Conservation (phyloP, 345 rosid genomes). For the Eutrema heterophyllum region DNA sequence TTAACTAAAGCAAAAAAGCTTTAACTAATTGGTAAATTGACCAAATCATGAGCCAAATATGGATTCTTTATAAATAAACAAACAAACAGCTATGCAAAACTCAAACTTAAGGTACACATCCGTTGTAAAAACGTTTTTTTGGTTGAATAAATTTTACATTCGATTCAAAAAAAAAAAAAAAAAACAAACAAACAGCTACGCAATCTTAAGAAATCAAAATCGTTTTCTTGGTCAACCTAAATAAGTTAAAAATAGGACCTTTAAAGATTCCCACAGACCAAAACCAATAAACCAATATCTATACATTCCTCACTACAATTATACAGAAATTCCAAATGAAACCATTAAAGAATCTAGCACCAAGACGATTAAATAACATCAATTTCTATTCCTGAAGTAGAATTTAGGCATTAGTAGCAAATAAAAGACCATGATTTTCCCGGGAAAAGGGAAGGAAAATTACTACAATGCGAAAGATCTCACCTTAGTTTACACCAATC, state of each 20-base stretch:
- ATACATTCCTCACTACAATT: background rate
- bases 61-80: background rate
- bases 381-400: background rate
- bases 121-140: too few species aligned
- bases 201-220: background rate
- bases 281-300: constrained; percentile 15
- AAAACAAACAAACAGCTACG: background rate
- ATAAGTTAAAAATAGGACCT: background rate
- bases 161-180: too few species aligned
- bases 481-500: constrained; percentile 19
- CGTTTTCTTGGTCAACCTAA: background rate
- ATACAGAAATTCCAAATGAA: background rate
- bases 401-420: too few species aligned
- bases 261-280: constrained; percentile 4
- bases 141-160: too few species aligned
- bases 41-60: constrained; percentile 11
- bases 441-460: background rate
- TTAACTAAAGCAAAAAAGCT: background rate
- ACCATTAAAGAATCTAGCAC: background rate
- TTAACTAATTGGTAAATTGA: background rate
- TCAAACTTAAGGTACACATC: too few species aligned
- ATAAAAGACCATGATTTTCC: background rate
- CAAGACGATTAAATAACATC: background rate
- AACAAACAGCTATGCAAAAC: background rate
- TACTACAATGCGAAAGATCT: constrained; percentile 3